These are phyloP conservation scores for Bryoglossum gracile DNA, from an alignment of 495 filamentous ascomycete species.

Conservation along the genomic window DNA sequence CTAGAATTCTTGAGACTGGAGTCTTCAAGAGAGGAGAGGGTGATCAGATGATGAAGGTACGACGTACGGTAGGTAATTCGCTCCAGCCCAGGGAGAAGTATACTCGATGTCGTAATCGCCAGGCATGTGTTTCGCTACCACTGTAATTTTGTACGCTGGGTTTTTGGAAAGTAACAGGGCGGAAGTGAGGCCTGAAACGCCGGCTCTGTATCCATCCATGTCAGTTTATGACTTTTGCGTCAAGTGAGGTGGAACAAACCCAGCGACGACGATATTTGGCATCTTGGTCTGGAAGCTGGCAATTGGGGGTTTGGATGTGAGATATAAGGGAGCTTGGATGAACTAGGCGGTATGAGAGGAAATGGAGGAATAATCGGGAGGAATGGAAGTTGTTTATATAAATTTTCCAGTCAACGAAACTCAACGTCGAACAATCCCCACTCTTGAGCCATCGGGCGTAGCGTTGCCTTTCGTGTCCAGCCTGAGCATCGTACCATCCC, in stretches of 20 bases:
- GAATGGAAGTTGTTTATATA: too few species aligned
- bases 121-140: constrained; percentile 94
- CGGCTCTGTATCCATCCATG: constrained; percentile 59
- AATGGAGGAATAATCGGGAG: too few species aligned
- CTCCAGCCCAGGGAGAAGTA: constrained; percentile 90
- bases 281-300: too few species aligned
- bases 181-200: constrained; percentile 87
- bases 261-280: constrained; percentile 57
- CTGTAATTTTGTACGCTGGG: constrained; percentile 60
- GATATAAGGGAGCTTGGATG: background rate
- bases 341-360: background rate
- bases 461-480: too few species aligned
- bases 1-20: too few species aligned
- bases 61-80: constrained; percentile 77
- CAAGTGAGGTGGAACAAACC: constrained; percentile 37
- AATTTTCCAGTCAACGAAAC: too few species aligned
- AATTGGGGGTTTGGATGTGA: background rate
- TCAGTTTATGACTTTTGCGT: constrained; percentile 1
- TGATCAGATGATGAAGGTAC: too few species aligned
- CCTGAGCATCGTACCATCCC: too few species aligned
- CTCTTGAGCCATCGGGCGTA: too few species aligned
- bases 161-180: constrained; percentile 74
- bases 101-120: constrained; percentile 98
- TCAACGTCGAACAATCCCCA: too few species aligned
- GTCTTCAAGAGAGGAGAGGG: too few species aligned